Conservation (phyloP, 768 basidiomycete species). For the Lactarius indigo region DNA sequence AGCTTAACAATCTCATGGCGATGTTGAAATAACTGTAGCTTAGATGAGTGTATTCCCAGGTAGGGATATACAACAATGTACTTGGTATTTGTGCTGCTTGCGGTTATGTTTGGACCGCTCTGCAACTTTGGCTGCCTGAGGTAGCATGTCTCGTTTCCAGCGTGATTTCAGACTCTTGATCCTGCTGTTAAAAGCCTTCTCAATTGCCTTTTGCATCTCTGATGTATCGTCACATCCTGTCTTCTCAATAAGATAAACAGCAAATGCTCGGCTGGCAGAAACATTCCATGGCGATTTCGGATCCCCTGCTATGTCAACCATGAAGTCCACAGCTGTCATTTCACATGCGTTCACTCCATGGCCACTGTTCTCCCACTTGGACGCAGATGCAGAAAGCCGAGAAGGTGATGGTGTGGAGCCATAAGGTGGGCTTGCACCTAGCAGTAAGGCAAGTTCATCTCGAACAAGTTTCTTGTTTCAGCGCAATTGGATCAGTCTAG, state of each 20-base stretch:
- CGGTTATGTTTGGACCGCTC: not conserved
- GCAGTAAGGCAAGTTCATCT: not conserved
- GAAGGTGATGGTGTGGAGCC: not conserved
- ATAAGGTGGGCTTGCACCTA: not conserved
- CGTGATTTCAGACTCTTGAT: not conserved
- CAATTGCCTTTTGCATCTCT: not conserved
- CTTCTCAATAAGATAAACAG: not conserved
- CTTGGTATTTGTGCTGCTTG: not conserved
- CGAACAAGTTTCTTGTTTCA: too few species aligned
- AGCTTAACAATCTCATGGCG: not conserved
- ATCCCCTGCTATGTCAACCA: not conserved
- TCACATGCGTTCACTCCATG: not conserved
- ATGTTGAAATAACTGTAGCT: not conserved
- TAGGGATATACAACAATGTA: not conserved
- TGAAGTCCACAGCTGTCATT: not conserved
- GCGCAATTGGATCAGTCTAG: too few species aligned
- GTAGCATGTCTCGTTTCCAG: not conserved
- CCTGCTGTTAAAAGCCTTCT: not conserved
- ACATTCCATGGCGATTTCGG: not conserved
- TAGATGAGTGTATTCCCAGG: too few species aligned
- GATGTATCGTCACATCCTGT: not conserved
- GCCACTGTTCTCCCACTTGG: not conserved
- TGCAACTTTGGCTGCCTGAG: not conserved
- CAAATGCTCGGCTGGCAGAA: not conserved
- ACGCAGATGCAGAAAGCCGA: not conserved